Percentiles rank a stretch among this genome's conserved stretches.
phyloP scores from a whole-genome alignment of 2,329 filamentous ascomycete species.

The Aspergillus amoenus region DNA sequence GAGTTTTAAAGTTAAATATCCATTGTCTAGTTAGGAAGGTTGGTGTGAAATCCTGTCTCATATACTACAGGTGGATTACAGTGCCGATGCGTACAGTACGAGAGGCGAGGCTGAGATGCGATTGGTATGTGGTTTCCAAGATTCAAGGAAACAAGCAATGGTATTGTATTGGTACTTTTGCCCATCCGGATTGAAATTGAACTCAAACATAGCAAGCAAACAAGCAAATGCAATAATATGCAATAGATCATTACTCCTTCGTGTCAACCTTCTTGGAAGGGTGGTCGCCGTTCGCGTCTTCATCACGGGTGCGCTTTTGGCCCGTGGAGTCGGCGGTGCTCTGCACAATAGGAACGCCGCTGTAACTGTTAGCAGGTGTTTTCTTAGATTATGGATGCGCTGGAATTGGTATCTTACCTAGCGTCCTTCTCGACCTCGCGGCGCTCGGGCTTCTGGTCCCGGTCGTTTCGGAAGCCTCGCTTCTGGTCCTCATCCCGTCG shows the following conservation, averaged over 20 bases:
- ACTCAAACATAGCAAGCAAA: background rate
- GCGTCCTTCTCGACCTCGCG: slow-evolving; percentile 41
- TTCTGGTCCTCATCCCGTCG: slow-evolving; percentile 46
- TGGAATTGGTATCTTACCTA: slow-evolving; percentile 31
- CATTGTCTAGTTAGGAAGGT: too few relatives aligned
- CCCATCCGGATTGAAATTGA: background rate
- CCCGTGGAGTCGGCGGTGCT: slow-evolving; percentile 32
- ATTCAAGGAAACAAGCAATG: background rate
- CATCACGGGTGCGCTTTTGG: slow-evolving; percentile 50
- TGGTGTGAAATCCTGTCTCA: too few relatives aligned
- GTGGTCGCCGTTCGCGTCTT: slow-evolving; percentile 37
- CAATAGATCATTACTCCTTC: slow-evolving; percentile 36
- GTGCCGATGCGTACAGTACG: background rate
- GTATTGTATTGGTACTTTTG: slow-evolving; percentile 3
- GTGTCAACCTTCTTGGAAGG: slow-evolving; percentile 51
- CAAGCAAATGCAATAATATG: slow-evolving; percentile 3
- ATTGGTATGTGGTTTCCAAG: too few relatives aligned
- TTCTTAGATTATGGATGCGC: background rate
- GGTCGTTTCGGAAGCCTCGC: slow-evolving; percentile 35
- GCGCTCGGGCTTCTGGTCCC: slow-evolving; percentile 20
- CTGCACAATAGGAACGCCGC: slow-evolving; percentile 47
- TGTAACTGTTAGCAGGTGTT: slow-evolving; percentile 24
- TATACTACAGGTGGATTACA: background rate
- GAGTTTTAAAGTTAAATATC: slow-evolving; percentile 28
- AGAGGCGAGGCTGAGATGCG: too few relatives aligned